Evolutionary conservation across 2,329 filamentous ascomycete species (phyloP).

Genomic region (Beauveria rudraprayagi): DNA sequence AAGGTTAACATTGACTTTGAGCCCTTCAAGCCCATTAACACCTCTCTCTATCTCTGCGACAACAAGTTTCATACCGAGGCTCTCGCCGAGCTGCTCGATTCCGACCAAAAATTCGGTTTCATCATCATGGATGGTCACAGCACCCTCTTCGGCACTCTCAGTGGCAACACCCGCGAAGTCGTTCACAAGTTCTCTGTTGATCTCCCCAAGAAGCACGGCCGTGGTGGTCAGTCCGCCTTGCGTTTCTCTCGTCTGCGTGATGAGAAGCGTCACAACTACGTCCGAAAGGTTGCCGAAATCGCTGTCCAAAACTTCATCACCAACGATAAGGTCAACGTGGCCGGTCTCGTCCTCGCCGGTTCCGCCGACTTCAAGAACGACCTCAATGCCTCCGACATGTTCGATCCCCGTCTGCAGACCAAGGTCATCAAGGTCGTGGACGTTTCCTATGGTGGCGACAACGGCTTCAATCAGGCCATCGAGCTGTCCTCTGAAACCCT

Average conservation of each 20-base stretch:
- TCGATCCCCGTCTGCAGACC: constrained; percentile 79
- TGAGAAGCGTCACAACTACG: constrained; percentile 99
- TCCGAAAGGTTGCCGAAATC: constrained; percentile 95
- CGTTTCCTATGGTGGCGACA: constrained; percentile 97
- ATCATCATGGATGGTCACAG: constrained; percentile 99
- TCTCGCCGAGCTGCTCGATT: constrained; percentile 91
- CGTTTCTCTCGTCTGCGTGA: constrained; percentile 99
- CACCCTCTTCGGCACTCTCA: constrained; percentile 90
- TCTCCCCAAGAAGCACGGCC: constrained; percentile 98
- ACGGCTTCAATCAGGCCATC: constrained; percentile 99
- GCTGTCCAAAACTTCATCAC: constrained; percentile 99
- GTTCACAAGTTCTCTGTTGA: constrained; percentile 98
- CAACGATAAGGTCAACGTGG: constrained; percentile 96
- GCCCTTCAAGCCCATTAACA: constrained; percentile 99
- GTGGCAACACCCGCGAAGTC: constrained; percentile 93
- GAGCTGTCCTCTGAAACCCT: constrained; percentile 91
- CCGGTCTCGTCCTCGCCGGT: constrained; percentile 88
- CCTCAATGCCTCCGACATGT: constrained; percentile 93
- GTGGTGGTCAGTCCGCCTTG: constrained; percentile 98
- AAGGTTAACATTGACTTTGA: constrained; percentile 99
- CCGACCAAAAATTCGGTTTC: constrained; percentile 98
- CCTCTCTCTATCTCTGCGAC: constrained; percentile 97
- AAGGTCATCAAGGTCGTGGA: constrained; percentile 99
- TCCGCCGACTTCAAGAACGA: constrained; percentile 99
- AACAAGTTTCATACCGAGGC: constrained; percentile 99